These are phyloP conservation scores for Candida buenavistaensis DNA, from an alignment of 1,139 yeast species.

Conservation along the genomic window DNA sequence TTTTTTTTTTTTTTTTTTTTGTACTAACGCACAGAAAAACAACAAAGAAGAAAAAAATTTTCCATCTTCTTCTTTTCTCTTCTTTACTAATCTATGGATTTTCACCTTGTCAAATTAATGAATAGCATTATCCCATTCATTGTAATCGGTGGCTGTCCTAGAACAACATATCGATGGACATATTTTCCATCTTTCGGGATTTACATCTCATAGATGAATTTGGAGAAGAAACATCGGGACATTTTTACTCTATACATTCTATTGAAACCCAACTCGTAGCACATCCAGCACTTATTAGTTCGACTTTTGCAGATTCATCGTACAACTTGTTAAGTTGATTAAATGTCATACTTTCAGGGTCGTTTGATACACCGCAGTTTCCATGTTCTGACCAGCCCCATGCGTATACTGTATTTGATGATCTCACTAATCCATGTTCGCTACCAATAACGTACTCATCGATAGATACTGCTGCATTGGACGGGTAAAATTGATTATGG, in stretches of 20 bases:
- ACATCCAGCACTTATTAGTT: constrained; percentile 41
- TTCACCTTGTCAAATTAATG: no score
- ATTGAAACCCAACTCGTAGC: constrained; percentile 45
- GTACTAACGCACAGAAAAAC: no score
- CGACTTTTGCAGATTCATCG: constrained; percentile 20
- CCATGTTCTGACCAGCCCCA: constrained; percentile 99
- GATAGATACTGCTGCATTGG: constrained; percentile 9
- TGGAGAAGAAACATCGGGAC: constrained; percentile 82
- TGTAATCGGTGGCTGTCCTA: constrained; percentile 60
- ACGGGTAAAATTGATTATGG: constrained; percentile 63
- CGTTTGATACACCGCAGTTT: constrained; percentile 64
- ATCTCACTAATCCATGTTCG: constrained; percentile 72
- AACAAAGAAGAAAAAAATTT: no score
- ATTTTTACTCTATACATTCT: constrained; percentile 23
- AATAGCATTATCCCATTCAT: no score
- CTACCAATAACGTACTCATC: constrained; percentile 60
- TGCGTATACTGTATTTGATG: constrained; percentile 43
- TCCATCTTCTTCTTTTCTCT: no score
- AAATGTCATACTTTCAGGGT: constrained; percentile 30
- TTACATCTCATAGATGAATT: constrained; percentile 55
- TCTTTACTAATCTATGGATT: no score
- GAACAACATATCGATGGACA: constrained; percentile 61
- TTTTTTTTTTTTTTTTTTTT: no score
- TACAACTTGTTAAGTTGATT: constrained; percentile 40
- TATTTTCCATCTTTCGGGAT: constrained; percentile 74